Base-by-base conservation (phyloP, 1,139 yeast genomes). In the Wickerhamomyces sp. region DNA sequence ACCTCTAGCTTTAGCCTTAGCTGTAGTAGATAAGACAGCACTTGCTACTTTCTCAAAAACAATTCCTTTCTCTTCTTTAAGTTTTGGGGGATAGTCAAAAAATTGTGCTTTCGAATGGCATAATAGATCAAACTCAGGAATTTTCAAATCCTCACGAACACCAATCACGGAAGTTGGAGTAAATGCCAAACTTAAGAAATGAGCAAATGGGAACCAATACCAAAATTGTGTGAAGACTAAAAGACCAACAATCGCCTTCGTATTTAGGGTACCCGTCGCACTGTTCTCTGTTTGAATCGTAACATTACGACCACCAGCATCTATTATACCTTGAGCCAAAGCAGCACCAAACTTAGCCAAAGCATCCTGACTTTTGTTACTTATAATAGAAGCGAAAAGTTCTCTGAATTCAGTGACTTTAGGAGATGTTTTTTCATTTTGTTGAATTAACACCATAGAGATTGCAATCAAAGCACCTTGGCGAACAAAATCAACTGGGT, bases 171-270 rank as follows among this genome's bases (percentile, higher is more conserved):
- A 79, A 3, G 98, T 94, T 38, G 98, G 97, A 7, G 95, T 78
- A 63, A 90, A 90, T 24, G 97, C 87, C 52, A 94, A 75, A 16
- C 95, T 83, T 55, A 92, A 69, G 68, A 92, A 94, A 66, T 92
- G 97, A 2, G 97, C 81, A 45, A 90, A 73, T 48, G 99, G 98
- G 78, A 83, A 94, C 98, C 98, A 92, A 66, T 89, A 89, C 99
- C 99, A 92, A 58, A 87, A 86, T 65, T 92, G 99, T 7, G 84
- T 71, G 60, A 92, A 94, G 45, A 92, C 76, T 0, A 95, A 81
- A 54, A 94, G 70, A 31, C 99, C 98, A 43, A 90, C 95, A 52
- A 94, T 82, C 0, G 97, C 94, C 58, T 85, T 85, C 61, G 83
- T 80, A 61, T 92, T 92, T 50, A 92, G 74, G 14, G 96, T 89